These are phyloP conservation scores for Cordyceps cicadae DNA, from an alignment of 2,329 filamentous ascomycete species.

Conservation along the genomic window DNA sequence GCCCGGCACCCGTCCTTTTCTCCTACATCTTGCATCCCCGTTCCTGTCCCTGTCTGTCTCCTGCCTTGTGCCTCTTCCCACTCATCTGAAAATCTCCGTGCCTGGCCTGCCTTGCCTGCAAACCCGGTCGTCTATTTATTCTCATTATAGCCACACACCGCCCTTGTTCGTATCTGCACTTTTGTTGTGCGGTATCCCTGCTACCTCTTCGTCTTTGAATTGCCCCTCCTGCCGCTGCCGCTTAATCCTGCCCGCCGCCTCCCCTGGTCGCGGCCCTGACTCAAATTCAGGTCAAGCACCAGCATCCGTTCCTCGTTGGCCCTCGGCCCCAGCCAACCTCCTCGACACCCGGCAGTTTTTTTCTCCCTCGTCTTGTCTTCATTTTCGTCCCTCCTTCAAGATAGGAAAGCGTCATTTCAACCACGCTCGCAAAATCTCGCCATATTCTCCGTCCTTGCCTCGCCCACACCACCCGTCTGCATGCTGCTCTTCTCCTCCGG, in stretches of 20 bases:
- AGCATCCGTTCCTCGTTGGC: conserved; percentile 1
- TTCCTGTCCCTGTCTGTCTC: background rate
- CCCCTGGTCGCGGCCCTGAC: conserved; percentile 7
- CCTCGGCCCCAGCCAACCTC: conserved; percentile 8
- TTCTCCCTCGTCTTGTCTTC: background rate
- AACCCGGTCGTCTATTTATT: conserved; percentile 1
- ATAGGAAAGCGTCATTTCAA: conserved; percentile 19
- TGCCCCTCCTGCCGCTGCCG: background rate
- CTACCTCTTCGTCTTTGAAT: background rate
- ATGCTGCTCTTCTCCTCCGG: background rate
- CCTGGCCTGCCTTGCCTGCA: background rate
- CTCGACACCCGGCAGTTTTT: background rate
- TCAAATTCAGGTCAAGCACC: conserved; percentile 7
- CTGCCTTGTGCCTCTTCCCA: conserved; percentile 1
- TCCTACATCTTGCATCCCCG: conserved; percentile 4
- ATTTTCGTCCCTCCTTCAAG: conserved; percentile 13
- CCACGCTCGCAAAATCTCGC: conserved; percentile 9
- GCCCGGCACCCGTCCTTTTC: background rate
- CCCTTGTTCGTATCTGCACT: conserved; percentile 1
- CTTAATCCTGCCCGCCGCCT: conserved; percentile 8
- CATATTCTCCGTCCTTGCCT: background rate
- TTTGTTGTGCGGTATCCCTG: background rate
- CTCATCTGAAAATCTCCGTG: background rate
- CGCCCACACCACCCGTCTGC: conserved; percentile 10
- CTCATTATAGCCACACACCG: background rate